phyloP scores from a whole-genome alignment of 257 asterid genomes.

The Fraxinus anomala region DNA sequence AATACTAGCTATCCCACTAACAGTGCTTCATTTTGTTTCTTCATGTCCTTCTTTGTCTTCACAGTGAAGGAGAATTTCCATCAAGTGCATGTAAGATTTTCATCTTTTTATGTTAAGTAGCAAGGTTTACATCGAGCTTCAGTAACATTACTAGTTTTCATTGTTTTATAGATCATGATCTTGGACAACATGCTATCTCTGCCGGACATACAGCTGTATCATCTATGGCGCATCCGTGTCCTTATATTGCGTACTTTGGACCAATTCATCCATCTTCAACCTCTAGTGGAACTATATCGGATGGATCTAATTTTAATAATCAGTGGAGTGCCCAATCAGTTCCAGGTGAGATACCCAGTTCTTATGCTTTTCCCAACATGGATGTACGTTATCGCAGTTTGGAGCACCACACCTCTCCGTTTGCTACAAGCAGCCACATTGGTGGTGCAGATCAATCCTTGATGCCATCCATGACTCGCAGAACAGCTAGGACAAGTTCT shows the following conservation, averaged over 20 bases:
- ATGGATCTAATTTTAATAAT: slow-evolving; percentile 52
- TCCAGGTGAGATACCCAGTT: slow-evolving; percentile 52
- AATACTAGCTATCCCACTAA: slow-evolving; percentile 24
- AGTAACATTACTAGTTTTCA: slow-evolving; percentile 19
- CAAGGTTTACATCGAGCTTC: slow-evolving; percentile 17
- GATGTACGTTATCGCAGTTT: slow-evolving; percentile 59
- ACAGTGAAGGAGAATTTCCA: slow-evolving; percentile 71
- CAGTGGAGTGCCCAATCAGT: slow-evolving; percentile 60
- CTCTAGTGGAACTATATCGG: slow-evolving; percentile 50
- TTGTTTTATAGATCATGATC: slow-evolving; percentile 53
- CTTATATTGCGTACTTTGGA: slow-evolving; percentile 65
- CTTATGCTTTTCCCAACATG: slow-evolving; percentile 65
- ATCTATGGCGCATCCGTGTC: slow-evolving; percentile 62
- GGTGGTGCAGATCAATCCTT: slow-evolving; percentile 56
- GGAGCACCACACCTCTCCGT: slow-evolving; percentile 62
- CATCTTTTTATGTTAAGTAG: slow-evolving; percentile 9
- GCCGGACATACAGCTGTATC: slow-evolving; percentile 58
- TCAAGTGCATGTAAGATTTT: slow-evolving; percentile 60
- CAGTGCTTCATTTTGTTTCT: slow-evolving; percentile 20
- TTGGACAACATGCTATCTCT: slow-evolving; percentile 58
- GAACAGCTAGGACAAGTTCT: slow-evolving; percentile 53
- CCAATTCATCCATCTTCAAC: slow-evolving; percentile 64
- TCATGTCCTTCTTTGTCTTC: slow-evolving; percentile 15
- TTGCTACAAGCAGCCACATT: slow-evolving; percentile 44
- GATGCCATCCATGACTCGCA: slow-evolving; percentile 52